Evolutionary conservation across 805 yeast species (phyloP), one percentile per base, ranked within the genome.

Genomic region (Metschnikowia proteae): DNA sequence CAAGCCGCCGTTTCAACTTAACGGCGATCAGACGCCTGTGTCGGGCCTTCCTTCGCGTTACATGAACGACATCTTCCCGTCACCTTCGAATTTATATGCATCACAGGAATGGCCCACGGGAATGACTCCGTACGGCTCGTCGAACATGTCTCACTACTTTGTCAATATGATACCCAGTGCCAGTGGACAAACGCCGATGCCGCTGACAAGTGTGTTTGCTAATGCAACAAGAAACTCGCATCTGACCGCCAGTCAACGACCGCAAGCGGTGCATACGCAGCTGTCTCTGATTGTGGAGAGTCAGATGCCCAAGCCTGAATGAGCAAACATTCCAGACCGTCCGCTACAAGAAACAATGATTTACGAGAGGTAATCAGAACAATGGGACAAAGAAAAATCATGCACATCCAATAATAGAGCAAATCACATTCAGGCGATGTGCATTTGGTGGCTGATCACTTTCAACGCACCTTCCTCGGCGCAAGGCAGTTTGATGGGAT

Each of bases 41-140:
- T 84, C 85, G 5, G 83, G 82, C 0, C 67, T 87, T 25, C 91
- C 95, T 2, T 80, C 87, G 2, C 74, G 86, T 45, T 87, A 82
- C 57, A 81, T 86, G 37, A 77, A 77, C 50, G 95, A 87, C 57
- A 71, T 84, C 61, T 81, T 88, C 58, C 91, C 90, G 29, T 85
- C 92, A 5, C 96, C 96, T 0, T 79, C 83, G n/a, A 85, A 80
- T 53, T 82, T 83, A 56, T 87, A 85, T 58, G 79, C 82, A 5
- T 74, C 80, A 2, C 76, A 70, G 41, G 77, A 73, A 43, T 73
- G 77, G 77, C 68, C 62, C 28, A 60, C 71, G 11, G 73, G 75
- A 0, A 64, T 68, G 60, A 70, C 76, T 1, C 75, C 75, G 25
- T 63, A 60, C 40, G 62, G 64, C 44, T 51, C 57, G n/a, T 13